Conservation (phyloP, 768 basidiomycete species). For the Russula vinacea region DNA sequence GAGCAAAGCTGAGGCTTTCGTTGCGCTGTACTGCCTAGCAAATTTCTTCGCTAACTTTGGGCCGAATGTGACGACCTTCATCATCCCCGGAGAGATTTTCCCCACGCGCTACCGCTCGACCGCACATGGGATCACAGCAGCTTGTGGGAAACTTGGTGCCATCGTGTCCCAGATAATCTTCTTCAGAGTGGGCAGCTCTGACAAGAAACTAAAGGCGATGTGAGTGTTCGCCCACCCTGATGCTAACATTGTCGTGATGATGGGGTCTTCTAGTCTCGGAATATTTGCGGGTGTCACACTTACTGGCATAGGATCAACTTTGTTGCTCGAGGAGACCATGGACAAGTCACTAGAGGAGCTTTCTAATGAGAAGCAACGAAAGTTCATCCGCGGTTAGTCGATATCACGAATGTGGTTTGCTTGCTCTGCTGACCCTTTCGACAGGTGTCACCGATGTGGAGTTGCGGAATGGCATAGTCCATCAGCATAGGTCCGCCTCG, state of each 20-base stretch:
- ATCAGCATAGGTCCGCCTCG: neutral
- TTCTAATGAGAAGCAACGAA: slow-evolving; percentile 37
- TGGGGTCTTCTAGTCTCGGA: slow-evolving; percentile 36
- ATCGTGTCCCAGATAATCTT: slow-evolving; percentile 42
- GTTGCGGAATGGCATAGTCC: slow-evolving; percentile 4
- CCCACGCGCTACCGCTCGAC: slow-evolving; percentile 47
- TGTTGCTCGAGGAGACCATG: slow-evolving; percentile 45
- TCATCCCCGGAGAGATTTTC: slow-evolving; percentile 45
- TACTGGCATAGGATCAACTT: slow-evolving; percentile 42
- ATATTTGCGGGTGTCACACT: slow-evolving; percentile 47
- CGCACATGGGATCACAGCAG: slow-evolving; percentile 45
- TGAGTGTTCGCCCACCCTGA: slow-evolving; percentile 28
- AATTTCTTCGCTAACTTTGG: slow-evolving; percentile 47
- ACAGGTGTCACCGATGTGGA: slow-evolving; percentile 4
- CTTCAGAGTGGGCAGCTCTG: slow-evolving; percentile 31
- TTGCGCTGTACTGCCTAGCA: slow-evolving; percentile 41
- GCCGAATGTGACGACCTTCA: slow-evolving; percentile 43
- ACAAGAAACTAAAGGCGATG: slow-evolving; percentile 36
- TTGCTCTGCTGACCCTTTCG: neutral
- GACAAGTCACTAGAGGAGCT: slow-evolving; percentile 36
- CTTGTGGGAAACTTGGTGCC: slow-evolving; percentile 45
- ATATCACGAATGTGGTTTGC: neutral
- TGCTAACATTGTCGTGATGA: neutral
- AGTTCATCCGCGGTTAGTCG: slow-evolving; percentile 31
- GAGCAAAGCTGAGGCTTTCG: slow-evolving; percentile 36